These are phyloP conservation scores for Tephrocybe sp. DNA, from an alignment of 768 basidiomycete genomes.

Conservation along the genomic window DNA sequence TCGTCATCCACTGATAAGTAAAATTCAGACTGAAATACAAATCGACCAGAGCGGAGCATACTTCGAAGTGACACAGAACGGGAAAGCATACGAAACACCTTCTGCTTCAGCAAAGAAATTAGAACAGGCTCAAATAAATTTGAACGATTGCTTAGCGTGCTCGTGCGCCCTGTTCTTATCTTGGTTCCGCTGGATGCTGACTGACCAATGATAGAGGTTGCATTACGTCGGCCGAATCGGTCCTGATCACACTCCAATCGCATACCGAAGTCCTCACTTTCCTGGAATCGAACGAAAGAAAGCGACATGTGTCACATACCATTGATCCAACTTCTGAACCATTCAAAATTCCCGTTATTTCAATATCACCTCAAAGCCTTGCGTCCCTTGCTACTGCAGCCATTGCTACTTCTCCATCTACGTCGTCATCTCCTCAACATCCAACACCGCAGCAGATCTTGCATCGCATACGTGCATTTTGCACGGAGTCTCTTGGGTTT, in stretches of 20 bases:
- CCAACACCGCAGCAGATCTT: conserved; percentile 60
- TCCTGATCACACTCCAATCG: conserved; percentile 93
- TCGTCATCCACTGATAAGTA: no score
- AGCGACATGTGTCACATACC: background rate
- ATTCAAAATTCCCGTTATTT: conserved; percentile 66
- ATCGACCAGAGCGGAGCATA: conserved; percentile 85
- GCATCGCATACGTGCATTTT: conserved; percentile 70
- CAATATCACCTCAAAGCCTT: conserved; percentile 86
- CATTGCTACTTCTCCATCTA: conserved; percentile 53
- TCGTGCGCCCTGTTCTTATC: conserved; percentile 54
- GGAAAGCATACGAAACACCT: conserved; percentile 13
- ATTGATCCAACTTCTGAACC: conserved; percentile 23
- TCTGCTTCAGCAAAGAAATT: conserved; percentile 53
- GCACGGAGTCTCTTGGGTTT: conserved; percentile 65
- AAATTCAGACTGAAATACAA: conserved; percentile 95
- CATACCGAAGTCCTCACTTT: conserved; percentile 89
- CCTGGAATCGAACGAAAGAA: conserved; percentile 50
- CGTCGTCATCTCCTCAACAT: conserved; percentile 30
- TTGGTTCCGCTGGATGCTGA: background rate
- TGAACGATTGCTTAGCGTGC: conserved; percentile 98
- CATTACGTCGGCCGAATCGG: conserved; percentile 97
- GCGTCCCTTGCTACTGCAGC: conserved; percentile 74
- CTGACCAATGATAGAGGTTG: conserved; percentile 65
- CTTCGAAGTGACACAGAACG: conserved; percentile 66
- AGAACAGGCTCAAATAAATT: conserved; percentile 89